Evolutionary conservation across 441 rosid genomes (phyloP).

Genomic region (Theobroma grandiflorum): DNA sequence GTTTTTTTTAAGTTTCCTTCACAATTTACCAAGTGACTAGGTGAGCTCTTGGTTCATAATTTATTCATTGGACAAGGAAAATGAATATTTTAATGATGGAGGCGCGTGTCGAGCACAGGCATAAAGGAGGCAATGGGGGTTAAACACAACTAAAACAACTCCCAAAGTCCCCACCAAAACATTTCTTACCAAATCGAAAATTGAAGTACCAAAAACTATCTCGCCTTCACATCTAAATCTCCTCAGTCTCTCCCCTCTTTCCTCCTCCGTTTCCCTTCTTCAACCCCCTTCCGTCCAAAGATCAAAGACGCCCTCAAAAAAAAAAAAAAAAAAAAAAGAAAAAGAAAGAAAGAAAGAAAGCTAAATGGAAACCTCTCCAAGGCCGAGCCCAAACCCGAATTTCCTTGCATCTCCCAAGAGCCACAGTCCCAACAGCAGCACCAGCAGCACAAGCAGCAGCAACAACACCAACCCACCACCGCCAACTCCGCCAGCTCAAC

Average conservation of each 20-base stretch:
- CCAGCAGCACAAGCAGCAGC: conserved; percentile 19
- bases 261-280: conserved; percentile 13
- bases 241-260: neutral
- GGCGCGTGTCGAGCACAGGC: conserved; percentile 30
- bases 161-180: conserved; percentile 62
- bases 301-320: neutral
- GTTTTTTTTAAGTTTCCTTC: neutral
- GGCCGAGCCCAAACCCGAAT: conserved; percentile 33
- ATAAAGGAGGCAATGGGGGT: neutral
- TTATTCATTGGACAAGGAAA: neutral
- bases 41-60: neutral
- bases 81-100: neutral
- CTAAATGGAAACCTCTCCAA: conserved; percentile 64
- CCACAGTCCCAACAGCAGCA: conserved; percentile 32
- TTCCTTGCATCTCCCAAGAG: conserved; percentile 60
- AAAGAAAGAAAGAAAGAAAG: neutral
- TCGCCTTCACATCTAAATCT: conserved; percentile 11
- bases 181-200: conserved; percentile 67
- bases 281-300: neutral
- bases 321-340: neutral
- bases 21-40: too few species aligned
- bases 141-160: neutral
- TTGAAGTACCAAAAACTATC: conserved; percentile 28
- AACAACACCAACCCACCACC: conserved; percentile 29
- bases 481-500: conserved; percentile 46